phyloP scores from a whole-genome alignment of 2,329 filamentous ascomycete species.

The Chaetomium globosum region DNA sequence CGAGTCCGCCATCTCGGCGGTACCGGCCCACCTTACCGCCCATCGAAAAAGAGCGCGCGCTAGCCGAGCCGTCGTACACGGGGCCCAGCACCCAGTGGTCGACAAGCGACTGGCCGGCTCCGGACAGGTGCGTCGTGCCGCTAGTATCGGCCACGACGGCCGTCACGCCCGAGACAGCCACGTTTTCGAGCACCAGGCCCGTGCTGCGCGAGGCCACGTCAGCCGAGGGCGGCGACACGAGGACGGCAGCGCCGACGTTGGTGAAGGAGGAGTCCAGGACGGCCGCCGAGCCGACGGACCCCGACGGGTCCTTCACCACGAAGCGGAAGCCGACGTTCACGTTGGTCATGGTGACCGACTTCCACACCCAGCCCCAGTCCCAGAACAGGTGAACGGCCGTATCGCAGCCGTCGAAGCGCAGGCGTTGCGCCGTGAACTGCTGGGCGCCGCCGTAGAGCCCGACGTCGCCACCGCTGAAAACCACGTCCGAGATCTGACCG shows the following conservation, averaged over 20 bases:
- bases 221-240: conserved; percentile 1
- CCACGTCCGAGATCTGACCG: conserved; percentile 11
- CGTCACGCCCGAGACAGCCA: conserved; percentile 48
- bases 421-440: conserved; percentile 25
- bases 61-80: conserved; percentile 26
- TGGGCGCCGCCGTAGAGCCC: conserved; percentile 20
- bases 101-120: conserved; percentile 6
- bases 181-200: conserved; percentile 56
- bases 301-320: background rate
- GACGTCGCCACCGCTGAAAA: background rate
- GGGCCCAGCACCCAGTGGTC: conserved; percentile 32
- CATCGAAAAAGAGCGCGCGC: conserved; percentile 14
- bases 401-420: conserved; percentile 4
- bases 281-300: conserved; percentile 23
- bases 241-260: conserved; percentile 28
- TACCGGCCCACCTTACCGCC: conserved; percentile 26
- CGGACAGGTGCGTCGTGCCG: conserved; percentile 18
- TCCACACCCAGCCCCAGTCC: conserved; percentile 22
- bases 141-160: conserved; percentile 27
- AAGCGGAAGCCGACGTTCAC: conserved; percentile 12
- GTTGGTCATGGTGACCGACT: conserved; percentile 13
- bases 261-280: conserved; percentile 32
- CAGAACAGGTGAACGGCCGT: conserved; percentile 1
- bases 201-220: conserved; percentile 22
- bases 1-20: conserved; percentile 10